Conservation (phyloP, 176 grass and related monocot genomes). For the Metroxylon sagu region DNA sequence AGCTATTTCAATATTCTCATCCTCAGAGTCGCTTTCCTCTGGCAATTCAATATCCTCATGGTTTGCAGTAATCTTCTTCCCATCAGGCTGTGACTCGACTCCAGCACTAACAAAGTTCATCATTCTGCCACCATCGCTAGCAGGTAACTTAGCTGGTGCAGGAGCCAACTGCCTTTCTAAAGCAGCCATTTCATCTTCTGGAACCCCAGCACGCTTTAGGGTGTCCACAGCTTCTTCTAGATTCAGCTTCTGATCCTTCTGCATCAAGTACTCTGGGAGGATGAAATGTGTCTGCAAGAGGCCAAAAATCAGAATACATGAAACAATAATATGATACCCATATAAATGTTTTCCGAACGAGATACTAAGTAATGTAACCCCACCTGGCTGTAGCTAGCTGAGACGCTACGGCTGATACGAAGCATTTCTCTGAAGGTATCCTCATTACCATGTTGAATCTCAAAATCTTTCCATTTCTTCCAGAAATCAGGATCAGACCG, state of each 20-base stretch:
- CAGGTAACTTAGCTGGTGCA: slow-evolving; percentile 24
- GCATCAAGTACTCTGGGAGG: slow-evolving; percentile 81
- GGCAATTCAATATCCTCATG: slow-evolving; percentile 89
- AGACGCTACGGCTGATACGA: slow-evolving; percentile 64
- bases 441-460: slow-evolving; percentile 89
- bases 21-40: slow-evolving; percentile 59
- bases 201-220: slow-evolving; percentile 55
- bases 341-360: background rate
- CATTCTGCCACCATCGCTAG: slow-evolving; percentile 30
- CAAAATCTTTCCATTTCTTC: slow-evolving; percentile 97
- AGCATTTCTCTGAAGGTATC: slow-evolving; percentile 99
- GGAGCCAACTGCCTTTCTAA: slow-evolving; percentile 72
- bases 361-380: background rate
- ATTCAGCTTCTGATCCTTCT: slow-evolving; percentile 77
- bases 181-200: slow-evolving; percentile 82
- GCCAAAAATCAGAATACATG: background rate
- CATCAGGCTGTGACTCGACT: slow-evolving; percentile 47
- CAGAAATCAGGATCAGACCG: slow-evolving; percentile 77
- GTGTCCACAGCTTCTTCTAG: slow-evolving; percentile 83
- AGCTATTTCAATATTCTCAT: slow-evolving; percentile 61
- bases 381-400: slow-evolving; percentile 85
- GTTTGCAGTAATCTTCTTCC: slow-evolving; percentile 35
- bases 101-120: slow-evolving; percentile 85
- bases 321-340: slow-evolving; percentile 5
- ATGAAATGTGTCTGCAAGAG: slow-evolving; percentile 78